Base-by-base conservation (phyloP, 345 rosid species). In the Gossypium stocksii region DNA sequence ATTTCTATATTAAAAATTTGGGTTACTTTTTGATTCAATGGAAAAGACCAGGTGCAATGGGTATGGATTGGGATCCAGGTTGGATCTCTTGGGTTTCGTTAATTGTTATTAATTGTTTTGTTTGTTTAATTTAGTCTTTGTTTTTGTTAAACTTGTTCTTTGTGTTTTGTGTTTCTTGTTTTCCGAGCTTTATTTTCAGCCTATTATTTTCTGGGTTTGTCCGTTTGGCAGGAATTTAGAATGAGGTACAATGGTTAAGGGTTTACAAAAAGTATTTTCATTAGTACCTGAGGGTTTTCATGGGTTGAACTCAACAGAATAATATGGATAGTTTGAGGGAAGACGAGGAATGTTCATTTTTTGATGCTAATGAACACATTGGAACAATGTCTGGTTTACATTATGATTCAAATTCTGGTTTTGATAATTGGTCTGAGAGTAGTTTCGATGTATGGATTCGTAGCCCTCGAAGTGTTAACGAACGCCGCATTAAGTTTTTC, bases 41-140 rank as follows among this genome's bases (percentile, higher is more conserved):
- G 78, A 60, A 38, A 66, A 74, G 91, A 78, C 87, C 77, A 86
- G 87, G 80, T 92, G 88, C 97, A 85, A 80, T 81, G 88, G 77
- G 82, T 83, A 64, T 85, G 82, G 88, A 82, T 89, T 80, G 97
- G 93, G 94, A 94, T 92, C 94, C 83, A 83, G 87, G 90, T 85
- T 87, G 86, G 92, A 86, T 94, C 82, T 86, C 81, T 83, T 85
- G 86, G 80, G 71, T 84, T 86, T n/a, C 73, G 77, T 73, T 81
- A 71, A 19, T 79, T 73, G 20, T 69, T 71, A 48, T 59, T 14
- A 62, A 71, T 63, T 61, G 56, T 68, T 70, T 71, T 45, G 71
- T 63, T 60, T 51, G 56, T 78, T 74, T 76, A 71, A 62, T 71
- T 71, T 34, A 68, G 66, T 80, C 48, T 77, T 64, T 60, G 63